Evolutionary conservation across 2,329 filamentous ascomycete species (phyloP).

Genomic region (Thelonectria rubi): DNA sequence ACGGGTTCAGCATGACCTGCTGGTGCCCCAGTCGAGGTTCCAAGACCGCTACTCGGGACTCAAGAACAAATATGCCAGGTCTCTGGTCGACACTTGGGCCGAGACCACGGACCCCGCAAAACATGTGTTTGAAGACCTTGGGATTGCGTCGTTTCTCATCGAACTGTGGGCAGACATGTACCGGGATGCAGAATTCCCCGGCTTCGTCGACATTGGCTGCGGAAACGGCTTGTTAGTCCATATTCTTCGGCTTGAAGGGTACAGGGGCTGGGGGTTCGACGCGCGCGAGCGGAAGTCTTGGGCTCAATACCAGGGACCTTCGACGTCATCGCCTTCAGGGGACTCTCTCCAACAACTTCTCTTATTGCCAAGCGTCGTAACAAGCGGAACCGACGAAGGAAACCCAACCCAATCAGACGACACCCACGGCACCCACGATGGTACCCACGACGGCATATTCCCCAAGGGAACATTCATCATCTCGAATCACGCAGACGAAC

Average conservation of each 20-base stretch:
- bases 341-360: slow-evolving; percentile 56
- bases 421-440: too few species aligned
- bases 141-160: slow-evolving; percentile 90
- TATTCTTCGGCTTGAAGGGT: slow-evolving; percentile 83
- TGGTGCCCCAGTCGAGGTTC: slow-evolving; percentile 79
- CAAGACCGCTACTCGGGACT: slow-evolving; percentile 85
- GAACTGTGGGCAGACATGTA: slow-evolving; percentile 94
- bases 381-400: slow-evolving; percentile 25
- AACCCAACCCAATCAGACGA: slow-evolving; percentile 22
- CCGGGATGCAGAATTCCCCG: slow-evolving; percentile 68
- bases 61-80: slow-evolving; percentile 79
- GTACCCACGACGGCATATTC: slow-evolving; percentile 71
- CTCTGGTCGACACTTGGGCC: slow-evolving; percentile 78
- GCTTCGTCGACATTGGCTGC: slow-evolving; percentile 95
- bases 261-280: slow-evolving; percentile 89
- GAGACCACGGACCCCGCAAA: slow-evolving; percentile 89
- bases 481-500: slow-evolving; percentile 95
- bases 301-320: slow-evolving; percentile 68
- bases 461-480: slow-evolving; percentile 84
- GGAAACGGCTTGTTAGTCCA: slow-evolving; percentile 92
- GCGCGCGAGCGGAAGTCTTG: slow-evolving; percentile 87
- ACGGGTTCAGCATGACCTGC: slow-evolving; percentile 81
- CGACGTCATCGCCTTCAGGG: slow-evolving; percentile 40
- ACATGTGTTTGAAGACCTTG: slow-evolving; percentile 94
- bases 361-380: slow-evolving; percentile 58